Evolutionary conservation across 768 basidiomycete species (phyloP).

Genomic region (Sistotremastrum suecicum): DNA sequence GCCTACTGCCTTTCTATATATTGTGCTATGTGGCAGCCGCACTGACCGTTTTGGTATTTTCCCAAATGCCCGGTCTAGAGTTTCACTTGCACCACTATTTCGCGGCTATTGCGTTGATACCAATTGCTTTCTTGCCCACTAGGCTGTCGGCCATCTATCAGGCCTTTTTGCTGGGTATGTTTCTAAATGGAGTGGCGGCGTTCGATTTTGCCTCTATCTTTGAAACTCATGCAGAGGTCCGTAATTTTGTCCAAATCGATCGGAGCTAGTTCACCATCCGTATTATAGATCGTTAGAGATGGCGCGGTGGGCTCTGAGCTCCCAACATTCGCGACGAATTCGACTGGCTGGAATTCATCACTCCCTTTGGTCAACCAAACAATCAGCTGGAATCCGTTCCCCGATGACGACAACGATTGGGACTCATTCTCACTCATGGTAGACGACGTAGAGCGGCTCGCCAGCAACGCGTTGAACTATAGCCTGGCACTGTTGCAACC

Average conservation of each 20-base stretch:
- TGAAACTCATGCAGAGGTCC: constrained; percentile 57
- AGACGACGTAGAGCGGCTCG: constrained; percentile 76
- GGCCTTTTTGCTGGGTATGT: constrained; percentile 70
- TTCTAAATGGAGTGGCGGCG: constrained; percentile 64
- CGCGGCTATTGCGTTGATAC: constrained; percentile 57
- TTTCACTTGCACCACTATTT: constrained; percentile 78
- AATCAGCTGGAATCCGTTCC: constrained; percentile 40
- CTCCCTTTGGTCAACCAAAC: constrained; percentile 40
- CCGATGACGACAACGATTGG: constrained; percentile 31
- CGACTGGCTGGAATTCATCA: constrained; percentile 46
- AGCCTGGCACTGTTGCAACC: constrained; percentile 48
- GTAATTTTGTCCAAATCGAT: constrained; percentile 13
- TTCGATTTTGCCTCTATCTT: constrained; percentile 73
- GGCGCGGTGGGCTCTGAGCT: constrained; percentile 54
- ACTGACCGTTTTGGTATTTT: constrained; percentile 48
- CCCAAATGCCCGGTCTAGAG: constrained; percentile 51
- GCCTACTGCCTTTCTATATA: constrained; percentile 66
- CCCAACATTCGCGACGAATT: constrained; percentile 61
- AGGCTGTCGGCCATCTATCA: constrained; percentile 68
- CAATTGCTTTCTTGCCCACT: constrained; percentile 71
- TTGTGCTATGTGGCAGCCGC: constrained; percentile 62
- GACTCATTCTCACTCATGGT: constrained; percentile 67
- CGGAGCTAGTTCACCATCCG: constrained; percentile 1
- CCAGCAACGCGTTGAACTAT: constrained; percentile 57
- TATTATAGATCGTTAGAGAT: constrained; percentile 51